These are phyloP conservation scores for Diaporthe ampelina DNA, from an alignment of 2,329 filamentous ascomycete species.

Conservation along the genomic window DNA sequence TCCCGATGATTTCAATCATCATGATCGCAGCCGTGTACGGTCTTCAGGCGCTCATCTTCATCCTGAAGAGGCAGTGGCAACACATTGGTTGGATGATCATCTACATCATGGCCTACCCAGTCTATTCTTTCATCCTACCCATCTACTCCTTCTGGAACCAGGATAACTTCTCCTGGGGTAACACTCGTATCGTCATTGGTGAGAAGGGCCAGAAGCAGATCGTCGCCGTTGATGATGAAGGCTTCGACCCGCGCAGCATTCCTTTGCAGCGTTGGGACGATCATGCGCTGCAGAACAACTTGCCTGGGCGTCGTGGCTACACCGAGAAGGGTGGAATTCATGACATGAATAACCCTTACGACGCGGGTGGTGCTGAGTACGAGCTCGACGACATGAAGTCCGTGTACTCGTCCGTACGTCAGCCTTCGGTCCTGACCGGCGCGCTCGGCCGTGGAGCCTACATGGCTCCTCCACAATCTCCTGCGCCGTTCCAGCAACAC, in stretches of 20 bases:
- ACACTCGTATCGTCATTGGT: conserved; percentile 95
- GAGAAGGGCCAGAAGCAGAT: conserved; percentile 93
- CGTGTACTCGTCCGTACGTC: conserved; percentile 92
- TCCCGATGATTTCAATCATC: conserved; percentile 88
- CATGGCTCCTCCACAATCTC: conserved; percentile 83
- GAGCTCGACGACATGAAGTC: conserved; percentile 99
- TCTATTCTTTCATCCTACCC: conserved; percentile 91
- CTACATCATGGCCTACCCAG: conserved; percentile 94
- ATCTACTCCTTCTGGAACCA: conserved; percentile 99
- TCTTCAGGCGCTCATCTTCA: conserved; percentile 95
- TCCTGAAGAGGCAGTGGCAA: conserved; percentile 97
- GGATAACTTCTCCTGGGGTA: conserved; percentile 99
- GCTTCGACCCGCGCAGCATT: conserved; percentile 92
- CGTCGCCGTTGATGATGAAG: conserved; percentile 87
- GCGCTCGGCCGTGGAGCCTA: conserved; percentile 80
- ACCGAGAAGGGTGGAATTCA: conserved; percentile 74
- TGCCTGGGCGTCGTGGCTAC: conserved; percentile 88
- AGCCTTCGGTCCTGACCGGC: conserved; percentile 87
- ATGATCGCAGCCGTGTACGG: conserved; percentile 95
- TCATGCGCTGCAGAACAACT: conserved; percentile 87
- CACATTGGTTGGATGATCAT: conserved; percentile 99
- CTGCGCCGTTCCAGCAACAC: conserved; percentile 75
- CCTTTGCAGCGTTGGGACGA: conserved; percentile 98
- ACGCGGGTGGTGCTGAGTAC: conserved; percentile 75
- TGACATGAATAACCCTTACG: conserved; percentile 80